These are phyloP conservation scores for Citrus inodora DNA, from an alignment of 345 rosid genomes.

Conservation along the genomic window DNA sequence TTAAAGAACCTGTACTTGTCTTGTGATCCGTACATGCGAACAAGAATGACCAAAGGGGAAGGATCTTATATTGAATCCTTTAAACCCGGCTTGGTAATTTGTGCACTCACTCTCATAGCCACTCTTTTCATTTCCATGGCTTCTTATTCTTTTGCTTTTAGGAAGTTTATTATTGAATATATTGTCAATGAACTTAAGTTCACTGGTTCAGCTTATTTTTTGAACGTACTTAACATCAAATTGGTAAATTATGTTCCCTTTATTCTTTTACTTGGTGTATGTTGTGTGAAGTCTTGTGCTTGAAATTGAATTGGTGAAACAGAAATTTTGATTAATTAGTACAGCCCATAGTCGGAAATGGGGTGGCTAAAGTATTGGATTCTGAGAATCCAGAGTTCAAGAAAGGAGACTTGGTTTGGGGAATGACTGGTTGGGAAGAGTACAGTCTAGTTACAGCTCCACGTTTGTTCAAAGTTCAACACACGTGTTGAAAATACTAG, in stretches of 20 bases:
- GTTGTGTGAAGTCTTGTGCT: not conserved
- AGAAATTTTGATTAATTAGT: not conserved
- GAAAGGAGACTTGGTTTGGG: conserved; percentile 57
- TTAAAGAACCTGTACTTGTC: conserved; percentile 23
- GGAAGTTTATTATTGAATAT: too few relatives aligned
- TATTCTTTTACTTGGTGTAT: not conserved
- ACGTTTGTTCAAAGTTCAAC: conserved; percentile 32
- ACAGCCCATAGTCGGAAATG: conserved; percentile 50
- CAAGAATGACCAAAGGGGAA: not conserved
- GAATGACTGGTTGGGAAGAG: conserved; percentile 64
- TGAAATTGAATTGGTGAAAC: not conserved
- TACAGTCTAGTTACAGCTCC: conserved; percentile 40
- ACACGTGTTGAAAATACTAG: too few relatives aligned
- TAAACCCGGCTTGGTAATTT: conserved; percentile 18
- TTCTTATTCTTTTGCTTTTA: not conserved
- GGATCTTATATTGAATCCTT: not conserved
- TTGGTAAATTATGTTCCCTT: not conserved
- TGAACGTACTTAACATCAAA: not conserved
- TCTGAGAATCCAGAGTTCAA: conserved; percentile 52
- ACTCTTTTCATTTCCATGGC: not conserved
- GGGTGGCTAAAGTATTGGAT: conserved; percentile 56
- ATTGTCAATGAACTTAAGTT: too few relatives aligned
- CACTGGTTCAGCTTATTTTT: not conserved
- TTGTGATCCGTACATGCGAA: conserved; percentile 26
- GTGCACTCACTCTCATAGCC: not conserved